Evolutionary conservation across 2,329 filamentous ascomycete genomes (phyloP), one percentile per base, ranked within the genome.

Genomic region (Verticillium longisporum): DNA sequence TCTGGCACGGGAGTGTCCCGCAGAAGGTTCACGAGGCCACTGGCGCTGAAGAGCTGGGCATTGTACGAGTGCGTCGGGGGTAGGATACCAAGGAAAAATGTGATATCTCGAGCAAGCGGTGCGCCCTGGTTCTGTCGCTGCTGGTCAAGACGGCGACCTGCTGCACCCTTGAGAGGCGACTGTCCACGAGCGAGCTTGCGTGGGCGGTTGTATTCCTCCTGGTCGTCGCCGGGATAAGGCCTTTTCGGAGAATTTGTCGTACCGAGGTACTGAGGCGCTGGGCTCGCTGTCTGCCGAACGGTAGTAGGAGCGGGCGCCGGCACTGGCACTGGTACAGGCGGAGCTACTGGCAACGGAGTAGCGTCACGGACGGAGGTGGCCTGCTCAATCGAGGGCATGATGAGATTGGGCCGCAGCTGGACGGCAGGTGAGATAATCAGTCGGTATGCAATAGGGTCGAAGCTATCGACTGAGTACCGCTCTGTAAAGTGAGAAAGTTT

Each of bases 121-220:
- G 88, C 83, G 13, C 79, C 78, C 65, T 84, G 84, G 67, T 83
- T 86, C 5, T 87, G 81, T 58, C 86, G 83, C 71, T 91, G 88
- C 71, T 95, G 90, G 68, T 95, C 91, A 26, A 96, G 81, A 38
- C 93, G 88, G 61, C 93, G 88, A 32, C 92, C 91, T 41, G 94
- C 92, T 1, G 91, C 91, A 14, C 92, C 92, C 73, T 98, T 99
- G 41, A 98, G 82, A 0, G 96, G 95, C 5, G 94, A 98, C 61
- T 91, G 92, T n/a, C 89, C 93, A 55, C 96, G 87, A 57, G 88
- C 85, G 58, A 97, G 83, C 73, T 98, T 97, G 67, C 93, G 90
- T 1, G 92, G 91, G 21, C 90, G 88, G 66, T 86, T 86, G 57
- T 34, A 53, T 60, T 88, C 86, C 63, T 88, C 88, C 41, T 91